phyloP scores from a whole-genome alignment of 768 basidiomycete genomes.

The Pholiota microspora region DNA sequence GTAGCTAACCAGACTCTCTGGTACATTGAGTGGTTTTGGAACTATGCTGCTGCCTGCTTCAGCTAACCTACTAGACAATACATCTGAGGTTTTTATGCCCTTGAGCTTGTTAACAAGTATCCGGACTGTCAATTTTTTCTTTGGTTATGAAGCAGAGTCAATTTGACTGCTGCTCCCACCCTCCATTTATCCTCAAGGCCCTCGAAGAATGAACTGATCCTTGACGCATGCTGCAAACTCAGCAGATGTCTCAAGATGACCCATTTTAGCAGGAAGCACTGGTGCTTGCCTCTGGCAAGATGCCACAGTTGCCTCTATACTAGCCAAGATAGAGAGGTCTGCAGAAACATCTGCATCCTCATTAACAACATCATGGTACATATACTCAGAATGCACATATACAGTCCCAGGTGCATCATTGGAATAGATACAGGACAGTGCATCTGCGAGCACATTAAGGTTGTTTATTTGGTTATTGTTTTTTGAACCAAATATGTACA shows the following conservation, averaged over 20 bases:
- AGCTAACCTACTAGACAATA: no score
- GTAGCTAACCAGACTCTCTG: no score
- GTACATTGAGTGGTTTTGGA: no score
- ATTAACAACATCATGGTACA: slow-evolving; percentile 18
- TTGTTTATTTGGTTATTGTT: no score
- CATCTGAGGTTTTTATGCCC: not conserved
- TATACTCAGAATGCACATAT: slow-evolving; percentile 15
- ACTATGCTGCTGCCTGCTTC: no score
- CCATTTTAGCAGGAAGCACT: slow-evolving; percentile 12
- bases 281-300: not conserved
- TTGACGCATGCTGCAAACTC: slow-evolving; percentile 21
- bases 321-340: slow-evolving; percentile 5
- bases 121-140: not conserved
- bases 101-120: no score
- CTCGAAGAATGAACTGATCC: slow-evolving; percentile 24
- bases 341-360: slow-evolving; percentile 1
- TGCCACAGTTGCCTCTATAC: not conserved
- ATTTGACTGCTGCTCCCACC: slow-evolving; percentile 13
- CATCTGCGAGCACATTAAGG: slow-evolving; percentile 34
- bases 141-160: not conserved
- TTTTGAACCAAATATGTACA: no score
- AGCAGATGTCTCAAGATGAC: slow-evolving; percentile 14
- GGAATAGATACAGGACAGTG: slow-evolving; percentile 23
- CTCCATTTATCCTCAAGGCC: slow-evolving; percentile 22
- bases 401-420: slow-evolving; percentile 19